Base-by-base conservation (phyloP, 163 green algal genomes). In the Coccomyxa subellipsoidea region DNA sequence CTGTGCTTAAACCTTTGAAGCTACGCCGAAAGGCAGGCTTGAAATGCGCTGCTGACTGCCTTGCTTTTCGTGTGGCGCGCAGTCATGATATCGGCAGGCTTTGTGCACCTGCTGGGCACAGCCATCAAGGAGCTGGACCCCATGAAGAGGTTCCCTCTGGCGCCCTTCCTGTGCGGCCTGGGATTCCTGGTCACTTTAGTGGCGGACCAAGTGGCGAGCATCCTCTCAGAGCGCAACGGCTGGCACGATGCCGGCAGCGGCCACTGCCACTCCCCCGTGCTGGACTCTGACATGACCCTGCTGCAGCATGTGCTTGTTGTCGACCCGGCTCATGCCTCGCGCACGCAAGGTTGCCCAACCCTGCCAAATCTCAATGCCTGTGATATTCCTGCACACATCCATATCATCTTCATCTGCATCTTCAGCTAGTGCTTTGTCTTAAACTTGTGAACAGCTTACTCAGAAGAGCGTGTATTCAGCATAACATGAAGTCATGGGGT, bases 81-180 rank as follows among this genome's bases (percentile, higher is more conserved):
- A 86, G 82, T 86, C 23, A 96, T 97, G 93, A 83, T 97, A 21
- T 93, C 87, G 0, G 93, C 93, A 0, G 93, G 93, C 21, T 94
- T 97, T 69, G 95, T 92, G 81, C 93, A 97, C 84, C 82, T 97
- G 54, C 85, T 97, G 81, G 92, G 92, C 0, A 89, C 94, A 72
- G 85, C 91, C 2, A 77, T 94, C 31, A 79, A 83, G 29, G 40
- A 89, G 82, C 87, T 97, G 53, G 79, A 87, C 35, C 34, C 71
- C 2, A 69, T 87, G 32, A 2, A 23, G 7, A 76, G 5, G 8
- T 86, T 83, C 71, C 91, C 93, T 0, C 84, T 95, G 21, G 86
- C 92, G 0, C 88, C 91, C 36, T 96, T 96, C 79, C 85, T 97
- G 37, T 93, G 90, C 59, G 93, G 88, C 35, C 47, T 85, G 3